Evolutionary conservation across 495 filamentous ascomycete species (phyloP), one percentile per base, ranked within the genome.

Genomic region (Penicillium waksmanii): DNA sequence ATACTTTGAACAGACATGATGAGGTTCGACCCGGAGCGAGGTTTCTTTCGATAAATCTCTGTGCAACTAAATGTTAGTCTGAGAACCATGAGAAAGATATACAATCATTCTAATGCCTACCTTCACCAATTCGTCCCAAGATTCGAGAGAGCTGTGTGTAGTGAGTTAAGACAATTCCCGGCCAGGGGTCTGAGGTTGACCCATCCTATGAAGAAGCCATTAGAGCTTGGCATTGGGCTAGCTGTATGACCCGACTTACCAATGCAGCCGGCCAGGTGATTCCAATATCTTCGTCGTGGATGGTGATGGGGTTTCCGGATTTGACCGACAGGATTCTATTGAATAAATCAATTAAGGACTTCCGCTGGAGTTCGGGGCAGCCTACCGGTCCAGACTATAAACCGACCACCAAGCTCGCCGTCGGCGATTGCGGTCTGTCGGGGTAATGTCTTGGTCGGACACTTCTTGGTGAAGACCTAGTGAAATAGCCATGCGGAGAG

Each of bases 341-440:
- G 10, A 56, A 34, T 23, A 13, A 10, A 23, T 51, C 2, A 61
- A 23, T 40, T 5, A 40, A 25, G 3, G 27, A 25, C 11, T 7
- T 42, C 6, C 18, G 11, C 19, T 17, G 11, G 19, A 15, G 5
- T 38, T 40, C 18, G 21, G 15, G 46, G 3, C 13, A 12, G 8
- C 43, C 23, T 63, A 68, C 61, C 80, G 69, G 56, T 83, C 80
- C 23, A 83, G 56, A 60, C 76, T 79, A 55, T 83, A 83, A 8
- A 82, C 74, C 34, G 77, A 81, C 80, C 80, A 83, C 80, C 80
- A 83, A 3, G 79, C 73, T 23, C 79, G 72, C 8, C 79, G 72
- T 10, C 80, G 75, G 51, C 76, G 76, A 36, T 81, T 79, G 18
- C 76, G 69, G 23, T 72, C 73, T 15, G 60, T 60, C 23, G 73